Evolutionary conservation across 225 moss, liverwort and hornwort genomes (phyloP), one percentile per base, ranked within the genome.

Genomic region (Pseudisothecium myosuroides): DNA sequence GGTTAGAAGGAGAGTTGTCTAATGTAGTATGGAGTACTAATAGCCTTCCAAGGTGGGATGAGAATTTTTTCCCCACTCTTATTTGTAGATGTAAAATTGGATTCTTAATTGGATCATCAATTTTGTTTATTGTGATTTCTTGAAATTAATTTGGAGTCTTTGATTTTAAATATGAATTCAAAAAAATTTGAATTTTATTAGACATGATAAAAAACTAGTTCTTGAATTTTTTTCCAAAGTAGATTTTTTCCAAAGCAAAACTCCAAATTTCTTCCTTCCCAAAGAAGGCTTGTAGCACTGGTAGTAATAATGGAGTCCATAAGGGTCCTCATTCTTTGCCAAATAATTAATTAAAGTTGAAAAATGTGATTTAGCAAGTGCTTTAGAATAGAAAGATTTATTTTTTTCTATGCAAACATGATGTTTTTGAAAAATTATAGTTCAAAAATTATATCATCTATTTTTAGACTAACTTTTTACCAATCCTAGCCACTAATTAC

Each of bases 11-110:
- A n/a, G n/a, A n/a, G n/a, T n/a, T n/a, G n/a, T n/a, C n/a, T n/a
- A n/a, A n/a, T n/a, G n/a, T n/a, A n/a, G n/a, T n/a, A n/a, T n/a
- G n/a, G n/a, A 22, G 14, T 76, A 43, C 4, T 20, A 50, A 12
- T 12, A 13, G 13, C 21, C 9, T 76, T 22, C 13, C 3, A 34
- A 34, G 2, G 4, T 50, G 2, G 7, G 0, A 4, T 12, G 17
- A 32, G 4, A 45, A 20, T 31, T 20, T 49, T 31, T 19, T 75
- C 31, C 31, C 11, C 20, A 14, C 3, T 23, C 7, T 22, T 22
- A 0, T 36, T 52, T 0, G 0, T 52, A 2, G 21, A 76, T 52
- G 76, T 52, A 52, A 52, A 36, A 0, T 0, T 0, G 0, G 0
- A 12, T 5, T 6, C 9, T 5, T 9, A 34, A 13, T 54, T 36